Conservation (phyloP, 176 grass and related monocot genomes). For the Aegilops tauschii region DNA sequence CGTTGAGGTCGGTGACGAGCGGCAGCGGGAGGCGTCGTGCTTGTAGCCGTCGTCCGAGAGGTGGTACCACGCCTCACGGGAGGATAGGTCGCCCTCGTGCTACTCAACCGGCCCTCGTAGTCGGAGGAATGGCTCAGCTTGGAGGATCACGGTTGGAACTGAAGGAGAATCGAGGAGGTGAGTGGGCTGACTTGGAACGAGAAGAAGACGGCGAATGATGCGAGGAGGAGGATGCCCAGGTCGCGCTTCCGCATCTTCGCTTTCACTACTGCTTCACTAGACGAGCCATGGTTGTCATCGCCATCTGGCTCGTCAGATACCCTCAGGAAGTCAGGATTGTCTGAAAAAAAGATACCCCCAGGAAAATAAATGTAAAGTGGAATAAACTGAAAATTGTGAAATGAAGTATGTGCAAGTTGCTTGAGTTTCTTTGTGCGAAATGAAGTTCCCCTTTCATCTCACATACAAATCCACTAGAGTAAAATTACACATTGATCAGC, state of each 20-base stretch:
- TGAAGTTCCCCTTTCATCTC: too few species aligned
- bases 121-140: not conserved
- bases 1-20: constrained; percentile 26
- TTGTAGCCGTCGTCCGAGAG: constrained; percentile 73
- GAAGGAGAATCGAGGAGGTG: not conserved
- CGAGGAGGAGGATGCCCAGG: constrained; percentile 89
- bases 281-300: not conserved
- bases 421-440: too few species aligned
- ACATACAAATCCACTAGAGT: too few species aligned
- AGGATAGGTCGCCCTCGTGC: constrained; percentile 90
- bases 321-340: not conserved
- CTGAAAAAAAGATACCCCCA: too few species aligned
- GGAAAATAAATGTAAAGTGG: too few species aligned
- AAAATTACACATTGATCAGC: too few species aligned
- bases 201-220: constrained; percentile 91
- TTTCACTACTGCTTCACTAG: not conserved
- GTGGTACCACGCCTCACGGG: constrained; percentile 69
- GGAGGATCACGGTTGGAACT: not conserved
- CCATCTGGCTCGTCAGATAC: not conserved
- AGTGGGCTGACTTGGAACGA: constrained; percentile 56
- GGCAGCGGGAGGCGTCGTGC: constrained; percentile 66
- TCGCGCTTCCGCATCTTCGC: constrained; percentile 77
- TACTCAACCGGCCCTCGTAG: not conserved
- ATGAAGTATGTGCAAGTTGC: too few species aligned
- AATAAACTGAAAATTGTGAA: too few species aligned